Evolutionary conservation across 2,329 filamentous ascomycete genomes (phyloP).

Genomic region (Spiromastix sp.): DNA sequence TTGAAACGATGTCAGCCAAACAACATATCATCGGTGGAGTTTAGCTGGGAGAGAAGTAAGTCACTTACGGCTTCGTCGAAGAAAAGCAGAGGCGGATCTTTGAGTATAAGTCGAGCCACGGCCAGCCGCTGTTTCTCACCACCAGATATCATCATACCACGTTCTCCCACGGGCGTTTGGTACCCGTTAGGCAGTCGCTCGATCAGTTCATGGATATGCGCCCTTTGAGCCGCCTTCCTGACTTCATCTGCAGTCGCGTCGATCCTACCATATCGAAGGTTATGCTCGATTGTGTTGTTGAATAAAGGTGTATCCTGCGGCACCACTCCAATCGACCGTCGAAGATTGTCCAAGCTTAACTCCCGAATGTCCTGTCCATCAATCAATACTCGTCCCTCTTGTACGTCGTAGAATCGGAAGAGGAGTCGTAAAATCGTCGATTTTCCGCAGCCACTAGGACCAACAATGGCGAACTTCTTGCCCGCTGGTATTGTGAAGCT

Average conservation of each 20-base stretch:
- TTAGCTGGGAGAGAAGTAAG: not conserved
- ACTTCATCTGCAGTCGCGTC: conserved; percentile 65
- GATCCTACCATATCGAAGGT: conserved; percentile 85
- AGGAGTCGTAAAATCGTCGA: conserved; percentile 83
- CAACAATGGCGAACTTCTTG: conserved; percentile 91
- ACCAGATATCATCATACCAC: conserved; percentile 92
- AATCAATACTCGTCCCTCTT: conserved; percentile 74
- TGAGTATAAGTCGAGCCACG: conserved; percentile 71
- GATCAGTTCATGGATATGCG: conserved; percentile 76
- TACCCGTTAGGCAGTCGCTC: conserved; percentile 77
- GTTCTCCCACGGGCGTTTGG: conserved; percentile 80
- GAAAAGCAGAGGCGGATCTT: conserved; percentile 82
- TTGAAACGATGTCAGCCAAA: not conserved
- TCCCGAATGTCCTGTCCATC: conserved; percentile 87
- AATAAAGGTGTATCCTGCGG: conserved; percentile 96
- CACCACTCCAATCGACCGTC: conserved; percentile 82
- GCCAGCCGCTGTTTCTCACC: conserved; percentile 90
- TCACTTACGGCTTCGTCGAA: conserved; percentile 72
- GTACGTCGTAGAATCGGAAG: conserved; percentile 89
- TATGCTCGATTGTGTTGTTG: conserved; percentile 92
- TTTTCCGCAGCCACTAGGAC: conserved; percentile 91
- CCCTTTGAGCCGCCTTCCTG: conserved; percentile 65
- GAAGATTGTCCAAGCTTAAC: conserved; percentile 70
- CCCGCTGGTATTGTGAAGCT: conserved; percentile 85
- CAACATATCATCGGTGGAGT: not conserved